A percentile compares a stretch with the other conserved stretches of the same genome.
phyloP scores from a whole-genome alignment of 2,329 filamentous ascomycete species.

The Dichotomopilus funicola region DNA sequence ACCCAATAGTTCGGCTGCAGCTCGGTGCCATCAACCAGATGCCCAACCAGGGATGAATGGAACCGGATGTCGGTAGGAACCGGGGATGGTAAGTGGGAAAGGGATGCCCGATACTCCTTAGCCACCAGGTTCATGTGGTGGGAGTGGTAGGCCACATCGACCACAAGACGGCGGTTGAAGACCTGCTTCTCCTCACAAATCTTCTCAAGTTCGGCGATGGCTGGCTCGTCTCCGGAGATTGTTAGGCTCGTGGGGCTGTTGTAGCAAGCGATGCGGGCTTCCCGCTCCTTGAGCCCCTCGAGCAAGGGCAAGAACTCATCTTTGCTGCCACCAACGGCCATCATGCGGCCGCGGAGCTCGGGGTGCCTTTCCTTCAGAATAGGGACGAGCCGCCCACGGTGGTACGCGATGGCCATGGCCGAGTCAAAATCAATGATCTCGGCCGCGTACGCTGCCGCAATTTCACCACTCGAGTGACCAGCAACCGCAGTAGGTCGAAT shows the following conservation, averaged over 20 bases:
- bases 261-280: constrained; percentile 22
- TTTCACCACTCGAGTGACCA: constrained; percentile 32
- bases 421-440: constrained; percentile 27
- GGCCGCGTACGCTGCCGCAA: constrained; percentile 39
- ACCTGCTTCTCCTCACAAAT: constrained; percentile 32
- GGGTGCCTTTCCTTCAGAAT: constrained; percentile 34
- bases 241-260: constrained; percentile 26
- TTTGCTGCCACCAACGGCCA: constrained; percentile 22
- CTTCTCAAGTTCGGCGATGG: constrained; percentile 40
- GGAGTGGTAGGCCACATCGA: constrained; percentile 47
- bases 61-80: constrained; percentile 30
- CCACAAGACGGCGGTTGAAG: constrained; percentile 42
- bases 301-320: constrained; percentile 24
- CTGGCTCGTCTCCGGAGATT: constrained; percentile 25
- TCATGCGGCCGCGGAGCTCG: constrained; percentile 25
- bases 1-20: constrained; percentile 38
- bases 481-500: constrained; percentile 27
- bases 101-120: constrained; percentile 31
- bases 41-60: constrained; percentile 38
- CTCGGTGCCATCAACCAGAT: constrained; percentile 32
- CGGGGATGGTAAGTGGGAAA: constrained; percentile 24
- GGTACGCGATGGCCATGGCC: constrained; percentile 36
- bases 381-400: constrained; percentile 35
- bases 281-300: constrained; percentile 13
- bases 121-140: constrained; percentile 44